Conservation (phyloP, 2,329 filamentous ascomycete genomes). For the Coniochaeta sp. region DNA sequence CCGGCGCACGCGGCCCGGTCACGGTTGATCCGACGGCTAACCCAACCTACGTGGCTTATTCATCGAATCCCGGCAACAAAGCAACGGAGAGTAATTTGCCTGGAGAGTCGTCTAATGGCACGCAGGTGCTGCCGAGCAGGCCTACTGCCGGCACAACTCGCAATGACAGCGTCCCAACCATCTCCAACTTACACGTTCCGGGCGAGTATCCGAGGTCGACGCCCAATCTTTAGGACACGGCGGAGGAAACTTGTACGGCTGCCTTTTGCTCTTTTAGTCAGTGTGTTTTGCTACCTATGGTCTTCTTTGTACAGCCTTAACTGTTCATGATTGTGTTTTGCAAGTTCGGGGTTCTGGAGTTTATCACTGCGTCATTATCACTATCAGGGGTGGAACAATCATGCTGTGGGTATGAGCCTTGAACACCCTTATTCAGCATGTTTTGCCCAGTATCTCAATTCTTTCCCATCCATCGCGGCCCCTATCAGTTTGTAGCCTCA, state of each 20-base stretch:
- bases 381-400: neutral
- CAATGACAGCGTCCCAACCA: conserved; percentile 39
- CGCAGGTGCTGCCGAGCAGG: conserved; percentile 2
- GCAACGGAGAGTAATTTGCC: neutral
- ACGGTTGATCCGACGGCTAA: neutral
- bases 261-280: neutral
- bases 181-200: conserved; percentile 62
- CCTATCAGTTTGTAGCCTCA: neutral
- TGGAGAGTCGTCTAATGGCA: neutral
- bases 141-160: conserved; percentile 14
- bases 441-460: neutral
- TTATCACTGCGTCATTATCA: neutral
- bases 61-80: neutral
- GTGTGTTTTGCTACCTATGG: neutral
- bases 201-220: conserved; percentile 52
- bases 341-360: neutral
- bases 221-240: neutral
- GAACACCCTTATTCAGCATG: neutral
- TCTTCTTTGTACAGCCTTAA: neutral
- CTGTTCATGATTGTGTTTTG: neutral
- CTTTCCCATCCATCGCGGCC: no score
- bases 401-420: neutral
- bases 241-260: neutral
- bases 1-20: neutral
- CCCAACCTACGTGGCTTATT: neutral